These are phyloP conservation scores for Neurospora pannonica DNA, from an alignment of 495 filamentous ascomycete genomes.

Conservation along the genomic window DNA sequence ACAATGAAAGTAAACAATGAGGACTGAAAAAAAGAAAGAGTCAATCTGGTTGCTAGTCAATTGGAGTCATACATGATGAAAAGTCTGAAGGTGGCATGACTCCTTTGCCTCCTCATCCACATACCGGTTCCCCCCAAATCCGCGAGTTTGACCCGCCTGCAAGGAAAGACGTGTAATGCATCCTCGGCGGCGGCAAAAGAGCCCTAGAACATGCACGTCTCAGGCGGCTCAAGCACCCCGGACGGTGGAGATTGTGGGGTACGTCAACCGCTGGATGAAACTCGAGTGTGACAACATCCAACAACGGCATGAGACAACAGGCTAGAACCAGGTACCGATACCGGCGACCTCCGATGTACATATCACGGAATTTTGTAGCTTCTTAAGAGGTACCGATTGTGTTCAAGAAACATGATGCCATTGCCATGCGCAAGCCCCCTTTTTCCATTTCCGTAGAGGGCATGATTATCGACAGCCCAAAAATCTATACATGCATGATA, in stretches of 20 bases:
- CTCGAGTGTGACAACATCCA: not conserved
- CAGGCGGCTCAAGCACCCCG: not conserved
- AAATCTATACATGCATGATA: not conserved
- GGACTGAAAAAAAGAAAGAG: not conserved
- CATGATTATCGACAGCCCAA: not conserved
- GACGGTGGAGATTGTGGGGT: not conserved
- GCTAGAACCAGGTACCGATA: not conserved
- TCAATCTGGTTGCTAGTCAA: not conserved
- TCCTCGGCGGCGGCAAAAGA: not conserved
- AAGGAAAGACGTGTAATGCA: not conserved
- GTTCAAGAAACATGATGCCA: not conserved
- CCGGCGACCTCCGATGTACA: not conserved
- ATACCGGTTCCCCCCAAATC: not conserved
- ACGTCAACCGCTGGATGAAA: not conserved
- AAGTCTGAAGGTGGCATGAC: slow-evolving; percentile 2
- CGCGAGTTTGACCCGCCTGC: not conserved
- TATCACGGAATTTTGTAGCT: not conserved
- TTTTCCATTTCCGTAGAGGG: not conserved
- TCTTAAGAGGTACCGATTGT: not conserved
- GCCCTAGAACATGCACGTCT: not conserved
- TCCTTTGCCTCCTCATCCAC: not conserved
- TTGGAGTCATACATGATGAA: not conserved
- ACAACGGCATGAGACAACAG: not conserved
- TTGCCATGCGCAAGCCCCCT: not conserved
- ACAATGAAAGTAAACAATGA: not conserved